Evolutionary conservation across 2,329 filamentous ascomycete genomes (phyloP).

Genomic region (Leptographium wingfieldii): DNA sequence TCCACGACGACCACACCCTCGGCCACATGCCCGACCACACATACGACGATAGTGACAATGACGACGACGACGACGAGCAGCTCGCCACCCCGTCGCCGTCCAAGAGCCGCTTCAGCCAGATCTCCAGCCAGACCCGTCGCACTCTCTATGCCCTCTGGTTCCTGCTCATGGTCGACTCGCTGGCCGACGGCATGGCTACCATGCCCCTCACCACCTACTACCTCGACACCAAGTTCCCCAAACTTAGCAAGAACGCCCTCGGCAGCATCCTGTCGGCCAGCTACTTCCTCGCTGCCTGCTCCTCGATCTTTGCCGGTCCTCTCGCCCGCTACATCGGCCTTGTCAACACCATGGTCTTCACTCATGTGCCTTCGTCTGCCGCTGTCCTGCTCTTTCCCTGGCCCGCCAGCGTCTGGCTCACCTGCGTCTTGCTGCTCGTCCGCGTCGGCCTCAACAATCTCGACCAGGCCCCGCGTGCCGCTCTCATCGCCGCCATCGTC

Average conservation of each 20-base stretch:
- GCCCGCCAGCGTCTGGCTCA: constrained; percentile 35
- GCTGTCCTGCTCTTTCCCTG: constrained; percentile 48
- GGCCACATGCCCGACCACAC: background rate
- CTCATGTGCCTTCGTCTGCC: constrained; percentile 47
- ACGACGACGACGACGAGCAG: background rate
- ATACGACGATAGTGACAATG: constrained; percentile 7
- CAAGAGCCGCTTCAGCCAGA: constrained; percentile 32
- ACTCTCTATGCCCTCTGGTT: constrained; percentile 55
- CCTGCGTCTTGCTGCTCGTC: constrained; percentile 43
- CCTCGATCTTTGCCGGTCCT: constrained; percentile 44
- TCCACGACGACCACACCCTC: background rate
- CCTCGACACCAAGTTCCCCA: constrained; percentile 39
- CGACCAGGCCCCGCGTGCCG: constrained; percentile 54
- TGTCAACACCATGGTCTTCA: constrained; percentile 53
- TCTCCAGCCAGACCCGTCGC: constrained; percentile 42
- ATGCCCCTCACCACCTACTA: constrained; percentile 47
- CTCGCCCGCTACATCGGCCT: constrained; percentile 45
- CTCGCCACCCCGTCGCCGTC: background rate
- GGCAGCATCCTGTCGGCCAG: constrained; percentile 44
- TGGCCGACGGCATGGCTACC: constrained; percentile 53
- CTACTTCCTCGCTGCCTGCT: constrained; percentile 41
- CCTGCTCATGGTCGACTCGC: constrained; percentile 49
- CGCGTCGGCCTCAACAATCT: constrained; percentile 53
- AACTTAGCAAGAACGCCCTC: constrained; percentile 41
- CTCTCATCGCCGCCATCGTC: constrained; percentile 55